Conservation (phyloP, 495 filamentous ascomycete species). For the Viridothelium virens region DNA sequence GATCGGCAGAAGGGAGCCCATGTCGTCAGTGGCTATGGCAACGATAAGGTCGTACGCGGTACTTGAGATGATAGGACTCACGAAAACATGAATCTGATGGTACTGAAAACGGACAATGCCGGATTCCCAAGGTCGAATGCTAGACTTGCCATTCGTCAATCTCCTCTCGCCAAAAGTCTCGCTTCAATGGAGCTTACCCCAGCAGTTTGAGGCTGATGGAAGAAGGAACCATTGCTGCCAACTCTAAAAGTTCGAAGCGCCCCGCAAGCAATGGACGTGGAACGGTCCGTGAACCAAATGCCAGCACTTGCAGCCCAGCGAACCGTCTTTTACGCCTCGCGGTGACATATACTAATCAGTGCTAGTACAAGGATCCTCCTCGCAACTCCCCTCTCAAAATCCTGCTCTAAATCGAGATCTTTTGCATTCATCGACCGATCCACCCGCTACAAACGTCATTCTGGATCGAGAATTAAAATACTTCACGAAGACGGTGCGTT, state of each 20-base stretch:
- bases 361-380: slow-evolving; percentile 1
- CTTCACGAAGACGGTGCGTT: neutral
- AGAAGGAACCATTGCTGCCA: neutral
- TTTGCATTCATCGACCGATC: slow-evolving; percentile 1
- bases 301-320: neutral
- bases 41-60: neutral
- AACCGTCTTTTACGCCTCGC: neutral
- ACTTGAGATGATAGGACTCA: neutral
- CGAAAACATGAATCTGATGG: neutral
- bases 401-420: slow-evolving; percentile 9
- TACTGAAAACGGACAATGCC: neutral
- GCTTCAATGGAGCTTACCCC: neutral
- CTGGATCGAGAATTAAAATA: neutral
- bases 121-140: neutral
- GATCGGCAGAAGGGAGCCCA: neutral
- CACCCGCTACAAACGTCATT: neutral
- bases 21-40: neutral
- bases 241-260: slow-evolving; percentile 9
- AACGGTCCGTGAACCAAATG: neutral
- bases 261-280: neutral
- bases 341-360: neutral
- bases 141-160: neutral
- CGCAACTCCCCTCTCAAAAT: neutral
- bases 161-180: neutral
- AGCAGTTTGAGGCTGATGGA: slow-evolving; percentile 6